Evolutionary conservation across 2,329 filamentous ascomycete genomes (phyloP).

Genomic region (Colletotrichum gigasporum): DNA sequence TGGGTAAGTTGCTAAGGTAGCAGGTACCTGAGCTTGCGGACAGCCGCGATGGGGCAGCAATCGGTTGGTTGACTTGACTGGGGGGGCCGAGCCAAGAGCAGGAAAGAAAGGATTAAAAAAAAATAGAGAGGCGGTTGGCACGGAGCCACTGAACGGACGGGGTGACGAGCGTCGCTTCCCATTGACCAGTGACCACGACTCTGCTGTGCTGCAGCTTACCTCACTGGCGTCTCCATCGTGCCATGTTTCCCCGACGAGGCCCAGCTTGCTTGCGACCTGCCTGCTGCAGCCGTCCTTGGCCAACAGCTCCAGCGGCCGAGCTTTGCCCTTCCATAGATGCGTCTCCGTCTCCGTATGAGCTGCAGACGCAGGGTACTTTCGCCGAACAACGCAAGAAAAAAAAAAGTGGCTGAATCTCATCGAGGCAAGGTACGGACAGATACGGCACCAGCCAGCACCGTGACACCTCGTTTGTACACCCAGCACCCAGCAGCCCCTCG

Average conservation of each 20-base stretch:
- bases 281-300: slow-evolving; percentile 2
- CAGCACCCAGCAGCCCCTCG: too few relatives aligned
- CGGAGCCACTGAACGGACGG: slow-evolving; percentile 5
- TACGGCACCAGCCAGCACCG: too few relatives aligned
- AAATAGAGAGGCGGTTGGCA: slow-evolving; percentile 31
- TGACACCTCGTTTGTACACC: too few relatives aligned
- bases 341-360: too few relatives aligned
- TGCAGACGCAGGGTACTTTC: too few relatives aligned
- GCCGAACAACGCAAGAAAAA: neutral
- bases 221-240: slow-evolving; percentile 9
- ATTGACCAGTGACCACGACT: slow-evolving; percentile 31
- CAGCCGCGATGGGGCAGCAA: slow-evolving; percentile 29
- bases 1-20: slow-evolving; percentile 7
- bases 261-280: slow-evolving; percentile 16
- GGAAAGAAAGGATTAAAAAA: slow-evolving; percentile 14
- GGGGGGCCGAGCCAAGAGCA: slow-evolving; percentile 2
- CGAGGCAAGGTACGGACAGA: neutral
- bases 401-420: neutral
- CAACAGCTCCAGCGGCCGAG: too few relatives aligned
- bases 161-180: neutral
- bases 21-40: slow-evolving; percentile 10
- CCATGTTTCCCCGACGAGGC: neutral
- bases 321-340: too few relatives aligned
- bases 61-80: too few relatives aligned
- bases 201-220: slow-evolving; percentile 16